Evolutionary conservation across 2,329 filamentous ascomycete genomes (phyloP), one percentile per base, ranked within the genome.

Genomic region (Colletotrichum sp.): DNA sequence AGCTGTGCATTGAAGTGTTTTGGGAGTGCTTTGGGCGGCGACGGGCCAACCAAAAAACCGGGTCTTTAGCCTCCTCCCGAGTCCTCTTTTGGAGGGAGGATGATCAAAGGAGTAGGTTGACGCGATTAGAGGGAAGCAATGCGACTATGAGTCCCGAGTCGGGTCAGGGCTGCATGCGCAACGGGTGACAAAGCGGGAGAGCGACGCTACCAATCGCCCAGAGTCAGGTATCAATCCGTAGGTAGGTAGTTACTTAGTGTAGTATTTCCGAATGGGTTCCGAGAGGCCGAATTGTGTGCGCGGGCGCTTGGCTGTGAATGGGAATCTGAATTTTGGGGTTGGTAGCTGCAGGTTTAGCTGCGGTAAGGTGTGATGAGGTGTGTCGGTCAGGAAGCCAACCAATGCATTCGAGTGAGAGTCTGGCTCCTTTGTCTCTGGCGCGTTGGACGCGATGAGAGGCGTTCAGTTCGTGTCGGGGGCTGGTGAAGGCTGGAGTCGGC

Each of bases 1-100:
- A 24, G 52, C 71, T 74, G 66, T 55, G 69, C 74, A 74, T 74
- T 66, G 74, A 76, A 69, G 70, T 73, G 26, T 58, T 67, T 75
- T 56, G 18, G 28, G 30, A 32, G 56, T 67, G 21, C 48, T 73
- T 65, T 21, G 64, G 70, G 65, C 73, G 70, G 73, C 58, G 73
- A 66, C 70, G 64, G 58, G 65, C 73, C 70, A 73, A 76, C 73
- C 70, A 68, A 66, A 73, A 76, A 76, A 75, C 32, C 70, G 73
- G 73, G 73, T 73, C 73, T 64, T 68, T 58, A 43, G 65, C 70
- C 70, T 76, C 43, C 67, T 70, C 56, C 32, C 56, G 65, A 38
- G 24, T 60, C 52, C 32, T 71, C 32, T 71, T 55, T 61, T 61
- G 28, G 43, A 38, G 30, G 36, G 52, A 34, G 65, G 66, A 30